Base-by-base conservation (phyloP, 169 alveolate genomes). In the Plasmodium yoelii region DNA sequence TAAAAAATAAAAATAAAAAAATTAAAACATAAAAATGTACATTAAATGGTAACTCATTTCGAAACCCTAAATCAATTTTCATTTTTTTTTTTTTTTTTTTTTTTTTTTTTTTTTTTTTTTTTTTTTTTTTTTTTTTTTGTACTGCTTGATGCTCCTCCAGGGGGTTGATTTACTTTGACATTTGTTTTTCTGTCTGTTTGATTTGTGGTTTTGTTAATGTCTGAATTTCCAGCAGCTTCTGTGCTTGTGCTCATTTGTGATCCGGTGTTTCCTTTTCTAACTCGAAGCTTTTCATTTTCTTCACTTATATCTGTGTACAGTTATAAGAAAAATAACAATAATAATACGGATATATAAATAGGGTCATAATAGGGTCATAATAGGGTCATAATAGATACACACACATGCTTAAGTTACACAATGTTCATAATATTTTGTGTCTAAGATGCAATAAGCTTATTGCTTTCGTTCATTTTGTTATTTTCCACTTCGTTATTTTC, bases 141-240 rank as follows among this genome's bases (percentile, higher is more conserved):
- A 93, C 96, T 82, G 68, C 92, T 70, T 51, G 96, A 93, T n/a
- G 73, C 93, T 34, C 96, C 96, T 18, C 96, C 96, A 1, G 96
- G 96, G 10, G 94, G 95, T 51, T 86, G 91, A 22, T 86, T 86
- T 15, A 86, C 91, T 34, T 86, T 86, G 19, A 86, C 89, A 49
- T 77, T 77, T 9, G 89, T 77, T 46, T 42, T 77, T 53, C 53
- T 77, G 49, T 77, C 89, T 8, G 75, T 26, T 56, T 77, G 26
- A 5, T 49, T 18, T 42, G 75, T 42, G 57, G 28, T 51, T 42
- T 65, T 77, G 9, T 24, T 53, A 34, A 26, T 15, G 9, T 77
- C 89, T 24, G 57, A 13, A 56, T 77, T 77, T 28, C 89, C 89
- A 4, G 89, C 89, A 6, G 89, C 89, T 55, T 64, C 61, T 9